These are phyloP conservation scores for Sugiyamaella sp. DNA, from an alignment of 1,139 yeast genomes.

Conservation along the genomic window DNA sequence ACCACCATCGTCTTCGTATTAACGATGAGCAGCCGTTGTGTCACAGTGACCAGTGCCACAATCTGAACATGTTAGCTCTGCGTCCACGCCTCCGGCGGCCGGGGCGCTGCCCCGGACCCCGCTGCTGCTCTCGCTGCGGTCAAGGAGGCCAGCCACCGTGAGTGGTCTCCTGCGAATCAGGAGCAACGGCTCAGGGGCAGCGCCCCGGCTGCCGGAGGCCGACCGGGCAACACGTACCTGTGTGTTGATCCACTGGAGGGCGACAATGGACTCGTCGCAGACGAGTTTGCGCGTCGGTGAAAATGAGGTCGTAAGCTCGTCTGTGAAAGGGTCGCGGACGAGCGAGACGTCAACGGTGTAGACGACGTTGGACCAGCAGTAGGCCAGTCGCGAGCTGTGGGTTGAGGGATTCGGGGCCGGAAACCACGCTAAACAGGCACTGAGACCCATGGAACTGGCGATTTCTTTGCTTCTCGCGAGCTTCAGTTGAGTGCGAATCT, in stretches of 20 bases:
- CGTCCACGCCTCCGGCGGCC: no score
- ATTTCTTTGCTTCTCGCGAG: conserved; percentile 51
- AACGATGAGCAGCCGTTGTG: conserved; percentile 51
- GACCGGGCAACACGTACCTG: conserved; percentile 37
- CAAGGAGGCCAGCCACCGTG: no score
- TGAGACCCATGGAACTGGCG: conserved; percentile 42
- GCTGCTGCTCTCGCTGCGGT: no score
- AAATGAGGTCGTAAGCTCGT: conserved; percentile 44
- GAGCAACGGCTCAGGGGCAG: no score
- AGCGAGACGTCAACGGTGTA: conserved; percentile 57
- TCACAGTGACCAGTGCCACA: conserved; percentile 53
- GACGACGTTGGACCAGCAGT: conserved; percentile 64
- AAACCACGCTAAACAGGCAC: conserved; percentile 64
- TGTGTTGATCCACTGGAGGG: conserved; percentile 63
- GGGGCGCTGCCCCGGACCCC: no score
- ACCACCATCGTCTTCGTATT: conserved; percentile 46
- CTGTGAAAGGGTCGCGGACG: conserved; percentile 46
- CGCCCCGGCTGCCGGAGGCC: no score
- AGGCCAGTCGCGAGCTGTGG: conserved; percentile 51
- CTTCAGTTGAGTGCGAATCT: conserved; percentile 57
- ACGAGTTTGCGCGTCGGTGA: conserved; percentile 52
- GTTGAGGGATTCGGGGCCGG: conserved; percentile 46
- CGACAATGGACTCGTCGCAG: conserved; percentile 52
- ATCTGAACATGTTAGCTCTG: conserved; percentile 37
- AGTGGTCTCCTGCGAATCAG: no score